phyloP scores from a whole-genome alignment of 1,284 basidiomycete species.

The Athelia psychrophila region DNA sequence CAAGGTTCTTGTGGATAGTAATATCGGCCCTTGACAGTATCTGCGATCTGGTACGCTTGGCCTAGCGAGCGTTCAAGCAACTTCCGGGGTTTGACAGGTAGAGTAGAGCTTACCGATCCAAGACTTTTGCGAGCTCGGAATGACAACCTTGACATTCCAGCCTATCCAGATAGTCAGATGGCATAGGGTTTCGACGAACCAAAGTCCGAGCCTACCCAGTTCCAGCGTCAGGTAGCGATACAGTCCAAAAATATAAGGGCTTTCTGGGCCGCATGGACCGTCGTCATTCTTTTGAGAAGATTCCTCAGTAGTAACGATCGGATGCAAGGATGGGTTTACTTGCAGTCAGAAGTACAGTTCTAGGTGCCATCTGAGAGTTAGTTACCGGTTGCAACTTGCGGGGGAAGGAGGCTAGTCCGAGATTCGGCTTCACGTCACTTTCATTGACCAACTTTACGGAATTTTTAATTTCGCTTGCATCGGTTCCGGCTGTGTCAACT shows the following conservation, averaged over 20 bases:
- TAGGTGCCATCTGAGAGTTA: slow-evolving; percentile 16
- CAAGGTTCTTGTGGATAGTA: slow-evolving; percentile 76
- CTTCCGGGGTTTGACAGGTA: not conserved
- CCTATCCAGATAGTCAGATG: slow-evolving; percentile 35
- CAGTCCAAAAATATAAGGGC: slow-evolving; percentile 83
- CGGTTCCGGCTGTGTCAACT: slow-evolving; percentile 1
- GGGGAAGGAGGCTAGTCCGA: too few species aligned
- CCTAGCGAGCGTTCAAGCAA: slow-evolving; percentile 38
- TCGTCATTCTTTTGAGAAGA: slow-evolving; percentile 70
- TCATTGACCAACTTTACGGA: not conserved
- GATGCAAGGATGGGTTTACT: slow-evolving; percentile 20
- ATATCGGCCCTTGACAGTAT: slow-evolving; percentile 72
- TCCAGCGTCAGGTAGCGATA: slow-evolving; percentile 63
- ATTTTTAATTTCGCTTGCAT: too few species aligned
- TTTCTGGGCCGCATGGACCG: slow-evolving; percentile 76
- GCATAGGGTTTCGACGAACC: slow-evolving; percentile 36
- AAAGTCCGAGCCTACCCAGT: slow-evolving; percentile 46
- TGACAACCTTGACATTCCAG: slow-evolving; percentile 87
- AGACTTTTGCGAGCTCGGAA: slow-evolving; percentile 86
- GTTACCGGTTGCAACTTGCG: not conserved
- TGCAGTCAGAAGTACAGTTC: slow-evolving; percentile 59
- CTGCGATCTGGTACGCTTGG: slow-evolving; percentile 83
- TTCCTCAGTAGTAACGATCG: not conserved
- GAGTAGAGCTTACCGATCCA: slow-evolving; percentile 68
- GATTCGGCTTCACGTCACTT: not conserved